Percentiles rank a stretch among this genome's conserved stretches.
phyloP scores from a whole-genome alignment of 2,329 filamentous ascomycete genomes.

The Amesomyces nigricolor region DNA sequence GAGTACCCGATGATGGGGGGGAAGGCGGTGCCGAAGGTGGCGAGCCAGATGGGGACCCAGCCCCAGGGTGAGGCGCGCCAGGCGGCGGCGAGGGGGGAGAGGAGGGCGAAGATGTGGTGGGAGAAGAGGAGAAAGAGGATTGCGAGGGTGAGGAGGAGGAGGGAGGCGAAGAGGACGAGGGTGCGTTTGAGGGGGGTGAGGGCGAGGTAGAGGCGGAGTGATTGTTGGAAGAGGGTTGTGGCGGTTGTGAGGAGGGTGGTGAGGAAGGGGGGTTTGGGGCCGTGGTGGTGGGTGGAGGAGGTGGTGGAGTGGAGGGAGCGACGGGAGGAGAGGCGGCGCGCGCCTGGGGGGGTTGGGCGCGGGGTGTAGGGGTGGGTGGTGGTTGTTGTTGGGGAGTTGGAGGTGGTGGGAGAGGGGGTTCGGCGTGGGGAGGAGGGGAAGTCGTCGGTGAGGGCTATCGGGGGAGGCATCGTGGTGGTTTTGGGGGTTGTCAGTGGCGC shows the following conservation, averaged over 20 bases:
- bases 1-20: conserved; percentile 86
- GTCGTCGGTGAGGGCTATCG: neutral
- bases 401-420: conserved; percentile 3
- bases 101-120: conserved; percentile 68
- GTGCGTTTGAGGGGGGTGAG: conserved; percentile 16
- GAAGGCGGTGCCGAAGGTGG: conserved; percentile 73
- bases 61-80: conserved; percentile 72
- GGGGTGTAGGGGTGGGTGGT: conserved; percentile 3
- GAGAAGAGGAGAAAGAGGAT: conserved; percentile 73
- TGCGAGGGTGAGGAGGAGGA: conserved; percentile 49
- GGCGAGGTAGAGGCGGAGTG: conserved; percentile 15
- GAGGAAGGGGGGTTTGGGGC: conserved; percentile 4
- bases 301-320: conserved; percentile 2
- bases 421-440: neutral
- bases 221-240: conserved; percentile 1
- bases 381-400: neutral
- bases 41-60: conserved; percentile 67
- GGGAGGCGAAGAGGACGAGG: conserved; percentile 46
- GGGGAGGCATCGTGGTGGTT: neutral
- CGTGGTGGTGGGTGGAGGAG: neutral
- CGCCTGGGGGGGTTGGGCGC: conserved; percentile 8
- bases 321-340: conserved; percentile 15
- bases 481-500: neutral
- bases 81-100: conserved; percentile 65
- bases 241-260: conserved; percentile 1